These are phyloP conservation scores for Oryza nivara DNA, from an alignment of 176 grass and related monocot species.

Conservation along the genomic window DNA sequence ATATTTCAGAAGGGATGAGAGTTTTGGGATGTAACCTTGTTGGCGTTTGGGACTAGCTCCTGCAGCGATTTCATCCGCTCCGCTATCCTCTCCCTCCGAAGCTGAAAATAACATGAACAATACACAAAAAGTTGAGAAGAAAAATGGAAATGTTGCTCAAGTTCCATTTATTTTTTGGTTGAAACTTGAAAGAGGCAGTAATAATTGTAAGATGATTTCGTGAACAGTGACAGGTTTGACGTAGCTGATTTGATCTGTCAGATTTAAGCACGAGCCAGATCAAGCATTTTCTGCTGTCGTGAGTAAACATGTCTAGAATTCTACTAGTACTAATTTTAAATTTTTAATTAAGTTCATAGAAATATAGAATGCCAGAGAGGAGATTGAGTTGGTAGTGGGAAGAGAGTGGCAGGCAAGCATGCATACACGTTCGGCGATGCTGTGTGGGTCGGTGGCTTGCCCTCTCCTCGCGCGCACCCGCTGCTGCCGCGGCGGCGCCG, in stretches of 20 bases:
- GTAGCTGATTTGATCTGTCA: neutral
- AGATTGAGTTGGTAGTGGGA: neutral
- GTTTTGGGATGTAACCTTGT: constrained; percentile 57
- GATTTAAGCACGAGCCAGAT: neutral
- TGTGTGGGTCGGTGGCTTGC: constrained; percentile 87
- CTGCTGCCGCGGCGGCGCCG: constrained; percentile 70
- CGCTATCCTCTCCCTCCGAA: constrained; percentile 94
- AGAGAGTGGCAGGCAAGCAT: neutral
- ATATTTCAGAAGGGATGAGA: neutral
- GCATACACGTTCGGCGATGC: constrained; percentile 90
- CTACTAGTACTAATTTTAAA: neutral
- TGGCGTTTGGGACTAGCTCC: constrained; percentile 90
- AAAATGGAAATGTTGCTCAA: neutral
- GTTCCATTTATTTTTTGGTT: neutral
- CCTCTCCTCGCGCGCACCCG: constrained; percentile 69
- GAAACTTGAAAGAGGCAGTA: neutral
- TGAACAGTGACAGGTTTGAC: neutral
- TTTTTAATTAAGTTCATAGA: neutral
- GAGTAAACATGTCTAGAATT: neutral
- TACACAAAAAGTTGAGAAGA: constrained; percentile 2
- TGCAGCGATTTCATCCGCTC: constrained; percentile 98
- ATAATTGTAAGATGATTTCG: neutral
- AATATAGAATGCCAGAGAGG: neutral
- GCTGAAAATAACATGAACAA: constrained; percentile 52
- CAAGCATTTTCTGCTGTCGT: neutral